These are phyloP conservation scores for Leishmania gerbilli DNA, from an alignment of 208 protist genomes.

Conservation along the genomic window DNA sequence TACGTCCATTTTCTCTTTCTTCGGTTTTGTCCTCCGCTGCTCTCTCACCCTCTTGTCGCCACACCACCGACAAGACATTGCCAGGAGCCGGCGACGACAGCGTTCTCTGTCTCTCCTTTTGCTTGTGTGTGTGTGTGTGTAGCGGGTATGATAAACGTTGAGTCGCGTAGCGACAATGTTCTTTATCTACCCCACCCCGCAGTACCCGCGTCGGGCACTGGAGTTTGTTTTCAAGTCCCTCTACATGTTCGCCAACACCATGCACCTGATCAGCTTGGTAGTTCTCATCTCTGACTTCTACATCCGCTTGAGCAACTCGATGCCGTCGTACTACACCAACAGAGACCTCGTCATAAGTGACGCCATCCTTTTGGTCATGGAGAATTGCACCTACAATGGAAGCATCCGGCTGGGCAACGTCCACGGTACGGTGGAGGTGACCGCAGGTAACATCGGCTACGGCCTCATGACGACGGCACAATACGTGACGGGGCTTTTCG, in stretches of 20 bases:
- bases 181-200: constrained; percentile 70
- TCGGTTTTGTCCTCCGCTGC: background rate
- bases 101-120: background rate
- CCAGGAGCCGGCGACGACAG: background rate
- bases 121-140: background rate
- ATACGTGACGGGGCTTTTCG: constrained; percentile 62
- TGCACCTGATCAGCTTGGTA: constrained; percentile 52
- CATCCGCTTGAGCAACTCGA: constrained; percentile 50
- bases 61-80: background rate
- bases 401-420: constrained; percentile 46
- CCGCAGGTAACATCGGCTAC: constrained; percentile 42
- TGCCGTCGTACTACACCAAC: constrained; percentile 64
- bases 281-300: constrained; percentile 75
- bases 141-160: background rate
- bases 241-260: constrained; percentile 53
- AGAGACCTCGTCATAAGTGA: constrained; percentile 35
- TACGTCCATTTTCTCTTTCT: background rate
- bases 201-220: constrained; percentile 63
- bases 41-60: background rate
- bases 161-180: constrained; percentile 47
- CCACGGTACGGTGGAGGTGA: constrained; percentile 32
- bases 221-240: constrained; percentile 73
- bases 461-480: constrained; percentile 69
- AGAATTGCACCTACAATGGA: constrained; percentile 63
- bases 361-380: constrained; percentile 49